Base-by-base conservation (phyloP, 2,329 filamentous ascomycete genomes). In the Blastomyces percursus region DNA sequence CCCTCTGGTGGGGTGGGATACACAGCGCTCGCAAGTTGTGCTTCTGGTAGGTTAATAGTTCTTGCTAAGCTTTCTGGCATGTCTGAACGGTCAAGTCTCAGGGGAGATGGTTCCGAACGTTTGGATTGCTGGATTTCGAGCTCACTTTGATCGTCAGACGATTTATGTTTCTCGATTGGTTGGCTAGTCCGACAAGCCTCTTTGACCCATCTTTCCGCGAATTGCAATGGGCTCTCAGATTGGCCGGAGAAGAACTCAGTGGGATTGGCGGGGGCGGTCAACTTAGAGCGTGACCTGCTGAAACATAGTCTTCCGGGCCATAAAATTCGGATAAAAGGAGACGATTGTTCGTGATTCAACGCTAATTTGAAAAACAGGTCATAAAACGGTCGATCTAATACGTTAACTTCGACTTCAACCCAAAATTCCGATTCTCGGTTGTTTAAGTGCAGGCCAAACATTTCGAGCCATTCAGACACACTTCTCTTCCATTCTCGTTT, bases 1-100 rank as follows among this genome's bases (percentile, higher is more conserved):
- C 64, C 66, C 40, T 63, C 81, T 60, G 81, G 80, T 6, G 81
- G 81, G 8, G 81, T 83, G 14, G 80, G 81, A 70, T 83, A 82
- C 38, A 83, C 78, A 60, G 79, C 72, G 63, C 73, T 76, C 55
- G 73, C 70, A 35, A 67, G 65, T 62, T 76, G 74, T 19, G 80
- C 69, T 58, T 79, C 77, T 21, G 73, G 71, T 58, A 74, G 75
- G 61, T 74, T 69, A 5, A 75, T 69, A 52, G 72, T 69, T 61
- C 74, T 71, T 48, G 76, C 75, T 48, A 78, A 69, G 60, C 75
- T 77, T 60, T 76, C 73, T 32, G 74, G 65, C 7, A 66, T 67
- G 40, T 74, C 74, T 14, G 67, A 61, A 42, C 67, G 57, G 44
- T 72, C 73, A 16, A 60, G n/a, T 40, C 64, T 68, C 9, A 68